Evolutionary conservation across 1,139 yeast species (phyloP).

Genomic region (Ogataea hybrid): DNA sequence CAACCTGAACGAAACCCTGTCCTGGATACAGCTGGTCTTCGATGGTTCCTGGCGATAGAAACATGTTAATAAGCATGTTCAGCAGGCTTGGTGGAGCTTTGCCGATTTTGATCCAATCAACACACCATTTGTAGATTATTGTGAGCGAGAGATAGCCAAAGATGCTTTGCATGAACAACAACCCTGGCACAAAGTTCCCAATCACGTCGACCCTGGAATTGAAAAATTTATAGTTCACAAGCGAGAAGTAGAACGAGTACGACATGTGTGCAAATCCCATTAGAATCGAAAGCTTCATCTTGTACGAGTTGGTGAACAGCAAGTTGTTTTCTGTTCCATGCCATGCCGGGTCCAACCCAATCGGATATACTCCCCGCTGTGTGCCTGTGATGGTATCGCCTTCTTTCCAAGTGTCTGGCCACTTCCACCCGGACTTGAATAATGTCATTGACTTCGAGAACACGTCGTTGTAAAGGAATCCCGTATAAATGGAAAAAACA

Average conservation of each 20-base stretch:
- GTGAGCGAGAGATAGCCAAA: slow-evolving; percentile 87
- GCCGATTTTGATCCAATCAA: slow-evolving; percentile 79
- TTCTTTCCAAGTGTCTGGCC: slow-evolving; percentile 70
- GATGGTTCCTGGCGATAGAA: slow-evolving; percentile 85
- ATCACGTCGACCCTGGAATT: slow-evolving; percentile 76
- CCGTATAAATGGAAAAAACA: slow-evolving; percentile 87
- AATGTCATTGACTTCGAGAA: slow-evolving; percentile 88
- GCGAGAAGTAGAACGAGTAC: slow-evolving; percentile 80
- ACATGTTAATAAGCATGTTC: slow-evolving; percentile 96
- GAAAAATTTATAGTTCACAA: slow-evolving; percentile 76
- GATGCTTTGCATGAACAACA: slow-evolving; percentile 91
- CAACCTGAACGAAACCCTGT: slow-evolving; percentile 75
- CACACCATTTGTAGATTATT: slow-evolving; percentile 90
- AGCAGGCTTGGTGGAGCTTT: slow-evolving; percentile 89
- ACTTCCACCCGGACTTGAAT: slow-evolving; percentile 86
- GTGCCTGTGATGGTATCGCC: slow-evolving; percentile 65
- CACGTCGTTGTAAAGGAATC: slow-evolving; percentile 87
- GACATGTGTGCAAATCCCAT: slow-evolving; percentile 97
- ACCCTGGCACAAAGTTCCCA: slow-evolving; percentile 93
- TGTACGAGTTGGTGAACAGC: slow-evolving; percentile 88
- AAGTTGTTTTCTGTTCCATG: slow-evolving; percentile 94
- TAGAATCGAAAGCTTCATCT: slow-evolving; percentile 91
- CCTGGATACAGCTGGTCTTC: slow-evolving; percentile 84
- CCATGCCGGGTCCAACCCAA: slow-evolving; percentile 97
- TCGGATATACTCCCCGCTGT: slow-evolving; percentile 63